Conservation (phyloP, 352 stramenopile genomes). For the Phytophthora cactorum region DNA sequence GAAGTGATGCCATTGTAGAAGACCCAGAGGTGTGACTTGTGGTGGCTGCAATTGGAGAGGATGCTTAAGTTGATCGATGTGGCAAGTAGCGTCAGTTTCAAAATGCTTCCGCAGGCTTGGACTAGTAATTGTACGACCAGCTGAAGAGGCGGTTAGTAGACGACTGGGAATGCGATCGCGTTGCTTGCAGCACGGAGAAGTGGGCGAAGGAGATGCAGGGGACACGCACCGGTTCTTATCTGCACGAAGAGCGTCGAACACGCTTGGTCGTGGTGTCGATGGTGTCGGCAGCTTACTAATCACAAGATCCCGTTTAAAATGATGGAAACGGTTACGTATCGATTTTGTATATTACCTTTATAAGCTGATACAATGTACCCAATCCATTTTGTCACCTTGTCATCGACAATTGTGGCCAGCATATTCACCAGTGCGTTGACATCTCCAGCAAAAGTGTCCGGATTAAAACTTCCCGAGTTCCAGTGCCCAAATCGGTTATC, state of each 20-base stretch:
- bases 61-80: constrained; percentile 12
- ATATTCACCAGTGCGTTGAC: not conserved
- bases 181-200: not conserved
- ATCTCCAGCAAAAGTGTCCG: not conserved
- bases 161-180: too few species aligned
- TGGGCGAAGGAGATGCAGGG: not conserved
- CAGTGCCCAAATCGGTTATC: not conserved
- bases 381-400: too few species aligned
- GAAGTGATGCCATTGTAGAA: constrained; percentile 3
- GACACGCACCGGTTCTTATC: not conserved
- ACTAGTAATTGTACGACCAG: not conserved
- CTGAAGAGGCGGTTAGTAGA: not conserved
- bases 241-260: not conserved
- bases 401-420: not conserved
- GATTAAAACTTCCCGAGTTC: not conserved
- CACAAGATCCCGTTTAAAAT: not conserved
- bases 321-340: not conserved
- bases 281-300: too few species aligned
- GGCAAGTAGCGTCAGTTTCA: not conserved
- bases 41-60: not conserved
- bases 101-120: constrained; percentile 2
- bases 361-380: too few species aligned
- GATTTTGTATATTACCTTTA: not conserved
- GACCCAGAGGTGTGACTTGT: not conserved
- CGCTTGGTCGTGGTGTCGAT: not conserved